Evolutionary conservation across 2,329 filamentous ascomycete species (phyloP).

Genomic region (Dactylellina drechsleri): DNA sequence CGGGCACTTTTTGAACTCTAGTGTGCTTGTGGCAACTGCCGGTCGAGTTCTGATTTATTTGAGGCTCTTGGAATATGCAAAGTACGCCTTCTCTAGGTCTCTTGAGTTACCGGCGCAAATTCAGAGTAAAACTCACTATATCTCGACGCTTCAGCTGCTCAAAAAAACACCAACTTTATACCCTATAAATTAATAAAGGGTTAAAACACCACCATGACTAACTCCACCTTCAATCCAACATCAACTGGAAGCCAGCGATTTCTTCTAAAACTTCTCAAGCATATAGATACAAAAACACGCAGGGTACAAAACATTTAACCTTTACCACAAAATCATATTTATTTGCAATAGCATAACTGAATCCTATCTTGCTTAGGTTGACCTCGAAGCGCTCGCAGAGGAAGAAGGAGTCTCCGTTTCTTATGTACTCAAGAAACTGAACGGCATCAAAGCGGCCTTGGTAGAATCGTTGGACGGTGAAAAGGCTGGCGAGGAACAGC

Average conservation of each 20-base stretch:
- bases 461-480: not conserved
- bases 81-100: too few relatives aligned
- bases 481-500: not conserved
- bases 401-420: conserved; percentile 22
- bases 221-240: conserved; percentile 18
- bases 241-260: conserved; percentile 19
- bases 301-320: not conserved
- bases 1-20: too few relatives aligned
- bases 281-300: conserved; percentile 22
- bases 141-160: too few relatives aligned
- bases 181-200: not conserved
- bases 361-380: conserved; percentile 3
- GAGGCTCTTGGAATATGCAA: too few relatives aligned
- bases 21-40: too few relatives aligned
- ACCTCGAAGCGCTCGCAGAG: conserved; percentile 7
- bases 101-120: too few relatives aligned
- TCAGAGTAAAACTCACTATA: too few relatives aligned
- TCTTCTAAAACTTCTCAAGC: conserved; percentile 18
- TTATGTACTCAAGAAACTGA: conserved; percentile 13
- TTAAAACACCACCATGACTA: not conserved
- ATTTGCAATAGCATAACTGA: not conserved
- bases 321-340: too few relatives aligned
- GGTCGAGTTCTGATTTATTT: too few relatives aligned
- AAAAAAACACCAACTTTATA: not conserved
- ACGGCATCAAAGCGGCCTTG: conserved; percentile 21